Base-by-base conservation (phyloP, 208 protist genomes). In the Leishmania amazonensis region DNA sequence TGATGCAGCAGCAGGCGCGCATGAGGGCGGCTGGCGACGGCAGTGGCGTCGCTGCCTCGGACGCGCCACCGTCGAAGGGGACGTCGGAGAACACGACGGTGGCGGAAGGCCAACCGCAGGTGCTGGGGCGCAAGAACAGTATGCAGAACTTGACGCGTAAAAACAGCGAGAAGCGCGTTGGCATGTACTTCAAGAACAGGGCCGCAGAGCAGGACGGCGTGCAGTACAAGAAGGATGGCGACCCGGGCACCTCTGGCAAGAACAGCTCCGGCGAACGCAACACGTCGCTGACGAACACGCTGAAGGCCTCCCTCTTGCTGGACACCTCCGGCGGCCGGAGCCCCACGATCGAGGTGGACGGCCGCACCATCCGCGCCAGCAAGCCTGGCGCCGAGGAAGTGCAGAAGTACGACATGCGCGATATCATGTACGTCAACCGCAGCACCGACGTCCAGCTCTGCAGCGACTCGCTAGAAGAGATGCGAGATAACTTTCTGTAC, bases 181-280 rank as follows among this genome's bases (percentile, higher is more conserved):
- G 92, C 28, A 93, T 96, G 88, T 96, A 96, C 81, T 96, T 96
- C 81, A 96, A 96, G 76, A 93, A 94, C 82, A 88, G 90, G n/a
- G 85, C 81, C 1, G 58, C 84, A 19, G 81, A 94, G 45, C 82
- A 71, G n/a, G 85, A 84, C 35, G 79, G 86, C 3, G 51, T 81
- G 28, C 84, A 91, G 76, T 96, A 96, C 83, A 94, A 94, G 83
- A 91, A 93, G 83, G 90, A 94, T 7, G 89, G 89, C 71, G 90
- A 94, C 60, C 81, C 83, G 17, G 88, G 83, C 24, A 89, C 84
- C 47, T 67, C 75, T 31, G 87, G 87, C 60, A 89, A 85, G 74
- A 83, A 58, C 75, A 85, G 79, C 77, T n/a, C 72, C 67, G 67
- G 78, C 8, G 75, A 54, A 15, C 79, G 82, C 49, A 86, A 91